These are phyloP conservation scores for Clonostachys rosea DNA, from an alignment of 2,329 filamentous ascomycete genomes.

Conservation along the genomic window DNA sequence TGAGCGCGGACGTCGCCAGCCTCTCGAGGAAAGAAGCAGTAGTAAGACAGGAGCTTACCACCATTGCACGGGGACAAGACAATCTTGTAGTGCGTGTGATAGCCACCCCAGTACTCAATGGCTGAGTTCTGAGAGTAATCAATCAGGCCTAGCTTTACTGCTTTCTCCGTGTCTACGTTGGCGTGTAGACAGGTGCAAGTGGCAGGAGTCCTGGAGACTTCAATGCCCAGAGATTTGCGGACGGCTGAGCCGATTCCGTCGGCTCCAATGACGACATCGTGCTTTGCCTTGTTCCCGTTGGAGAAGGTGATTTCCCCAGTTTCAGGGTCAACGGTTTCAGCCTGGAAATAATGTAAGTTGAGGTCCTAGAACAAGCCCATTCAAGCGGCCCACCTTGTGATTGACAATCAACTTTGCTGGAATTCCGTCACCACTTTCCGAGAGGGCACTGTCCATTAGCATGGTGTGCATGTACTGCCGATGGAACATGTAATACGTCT, in stretches of 20 bases:
- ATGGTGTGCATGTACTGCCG: slow-evolving; percentile 58
- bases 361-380: not conserved
- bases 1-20: slow-evolving; percentile 52
- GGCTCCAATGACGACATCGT: slow-evolving; percentile 55
- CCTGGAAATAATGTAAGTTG: slow-evolving; percentile 5
- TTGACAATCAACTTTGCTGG: slow-evolving; percentile 48
- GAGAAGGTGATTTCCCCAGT: slow-evolving; percentile 42
- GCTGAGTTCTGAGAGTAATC: slow-evolving; percentile 52
- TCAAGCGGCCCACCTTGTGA: slow-evolving; percentile 23
- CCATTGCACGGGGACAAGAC: slow-evolving; percentile 61
- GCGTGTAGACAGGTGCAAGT: slow-evolving; percentile 55
- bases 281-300: slow-evolving; percentile 37
- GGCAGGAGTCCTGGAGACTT: slow-evolving; percentile 45
- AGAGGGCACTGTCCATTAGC: slow-evolving; percentile 50
- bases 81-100: slow-evolving; percentile 53
- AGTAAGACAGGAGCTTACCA: slow-evolving; percentile 55
- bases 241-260: slow-evolving; percentile 59
- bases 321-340: slow-evolving; percentile 42
- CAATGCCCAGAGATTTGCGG: slow-evolving; percentile 49
- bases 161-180: slow-evolving; percentile 51
- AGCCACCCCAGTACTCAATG: slow-evolving; percentile 63
- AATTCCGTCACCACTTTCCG: slow-evolving; percentile 40
- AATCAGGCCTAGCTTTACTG: slow-evolving; percentile 46
- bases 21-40: slow-evolving; percentile 60
- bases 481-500: slow-evolving; percentile 57